Evolutionary conservation across 306 rosid species (phyloP).

Genomic region (Urtica urens): DNA sequence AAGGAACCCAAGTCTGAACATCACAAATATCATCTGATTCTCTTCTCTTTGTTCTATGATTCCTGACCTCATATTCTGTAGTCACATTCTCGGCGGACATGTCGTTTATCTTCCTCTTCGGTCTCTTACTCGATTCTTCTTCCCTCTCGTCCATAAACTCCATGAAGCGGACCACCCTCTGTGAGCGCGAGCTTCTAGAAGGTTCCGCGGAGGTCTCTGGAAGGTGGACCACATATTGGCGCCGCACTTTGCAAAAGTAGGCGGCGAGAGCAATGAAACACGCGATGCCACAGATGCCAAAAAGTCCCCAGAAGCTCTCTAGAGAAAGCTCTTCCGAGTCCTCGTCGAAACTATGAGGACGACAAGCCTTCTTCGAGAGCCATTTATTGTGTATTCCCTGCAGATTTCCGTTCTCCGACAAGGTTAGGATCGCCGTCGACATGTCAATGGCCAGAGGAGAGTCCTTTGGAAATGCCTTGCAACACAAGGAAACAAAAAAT

Average conservation of each 20-base stretch:
- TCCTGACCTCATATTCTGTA: conserved; percentile 11
- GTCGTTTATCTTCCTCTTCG: conserved; percentile 31
- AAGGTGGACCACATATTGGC: conserved; percentile 19
- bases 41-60: conserved; percentile 15
- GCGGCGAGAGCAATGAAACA: conserved; percentile 18
- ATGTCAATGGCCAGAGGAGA: conserved; percentile 37
- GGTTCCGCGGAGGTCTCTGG: conserved; percentile 11
- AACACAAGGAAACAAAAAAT: neutral
- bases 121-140: conserved; percentile 8
- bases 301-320: conserved; percentile 36
- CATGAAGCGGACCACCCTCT: conserved; percentile 12
- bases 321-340: conserved; percentile 24
- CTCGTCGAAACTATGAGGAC: neutral
- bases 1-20: no score
- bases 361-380: conserved; percentile 28
- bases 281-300: conserved; percentile 19
- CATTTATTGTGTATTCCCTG: conserved; percentile 29
- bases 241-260: conserved; percentile 8
- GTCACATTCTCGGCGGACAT: neutral
- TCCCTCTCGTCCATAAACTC: conserved; percentile 22
- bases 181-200: conserved; percentile 3
- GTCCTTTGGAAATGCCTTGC: conserved; percentile 38
- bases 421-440: conserved; percentile 34
- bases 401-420: conserved; percentile 36
- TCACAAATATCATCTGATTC: no score